Evolutionary conservation across 2,329 filamentous ascomycete species (phyloP).

Genomic region (Cladosporium cucumerinum): DNA sequence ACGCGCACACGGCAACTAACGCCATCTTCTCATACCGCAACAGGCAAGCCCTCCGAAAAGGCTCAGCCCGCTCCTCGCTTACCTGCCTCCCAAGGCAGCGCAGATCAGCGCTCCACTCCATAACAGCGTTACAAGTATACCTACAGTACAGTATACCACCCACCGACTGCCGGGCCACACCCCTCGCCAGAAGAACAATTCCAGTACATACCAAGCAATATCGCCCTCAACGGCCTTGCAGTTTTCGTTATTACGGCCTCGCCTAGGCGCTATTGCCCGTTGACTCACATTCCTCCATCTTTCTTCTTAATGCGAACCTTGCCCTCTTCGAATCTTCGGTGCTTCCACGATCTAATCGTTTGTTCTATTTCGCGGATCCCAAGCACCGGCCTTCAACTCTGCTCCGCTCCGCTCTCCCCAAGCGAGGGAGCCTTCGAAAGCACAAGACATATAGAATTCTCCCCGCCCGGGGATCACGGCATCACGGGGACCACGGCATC

Average conservation of each 20-base stretch:
- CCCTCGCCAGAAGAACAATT: not conserved
- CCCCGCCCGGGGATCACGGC: not conserved
- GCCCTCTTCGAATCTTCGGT: not conserved
- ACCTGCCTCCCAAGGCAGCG: not conserved
- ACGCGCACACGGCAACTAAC: not conserved
- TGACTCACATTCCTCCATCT: constrained; percentile 1
- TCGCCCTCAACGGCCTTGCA: not conserved
- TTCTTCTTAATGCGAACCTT: not conserved
- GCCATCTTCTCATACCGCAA: not conserved
- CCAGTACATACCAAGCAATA: not conserved
- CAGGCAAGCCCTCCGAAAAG: constrained; percentile 3
- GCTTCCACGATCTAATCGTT: not conserved
- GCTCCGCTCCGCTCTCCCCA: not conserved
- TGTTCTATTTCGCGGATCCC: not conserved
- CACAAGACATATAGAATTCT: not conserved
- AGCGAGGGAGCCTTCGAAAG: not conserved
- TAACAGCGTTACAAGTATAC: not conserved
- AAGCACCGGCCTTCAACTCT: not conserved
- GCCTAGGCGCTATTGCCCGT: not conserved
- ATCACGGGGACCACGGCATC: constrained; percentile 2
- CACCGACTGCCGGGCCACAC: not conserved
- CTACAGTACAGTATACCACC: not conserved
- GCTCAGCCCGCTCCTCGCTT: not conserved
- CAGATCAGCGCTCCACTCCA: not conserved
- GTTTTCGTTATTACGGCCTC: not conserved